phyloP scores from a whole-genome alignment of 768 basidiomycete genomes.

The Boletus pseudo-olivaceus region DNA sequence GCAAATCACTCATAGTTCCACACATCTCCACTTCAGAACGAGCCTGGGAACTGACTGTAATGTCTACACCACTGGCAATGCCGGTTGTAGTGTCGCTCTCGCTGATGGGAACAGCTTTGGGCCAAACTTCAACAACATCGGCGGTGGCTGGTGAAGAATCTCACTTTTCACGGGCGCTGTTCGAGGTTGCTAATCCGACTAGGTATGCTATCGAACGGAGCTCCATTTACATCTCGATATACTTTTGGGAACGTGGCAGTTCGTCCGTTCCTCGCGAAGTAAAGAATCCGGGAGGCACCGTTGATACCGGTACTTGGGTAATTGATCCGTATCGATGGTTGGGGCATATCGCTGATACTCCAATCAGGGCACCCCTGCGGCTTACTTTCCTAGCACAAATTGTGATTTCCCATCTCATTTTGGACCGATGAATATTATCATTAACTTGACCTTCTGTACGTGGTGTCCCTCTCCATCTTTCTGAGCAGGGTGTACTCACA shows the following conservation, averaged over 20 bases:
- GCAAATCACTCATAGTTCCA: background rate
- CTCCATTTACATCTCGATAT: conserved; percentile 32
- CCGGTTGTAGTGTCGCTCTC: conserved; percentile 32
- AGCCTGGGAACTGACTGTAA: conserved; percentile 24
- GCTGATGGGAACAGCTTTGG: conserved; percentile 32
- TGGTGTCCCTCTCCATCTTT: background rate
- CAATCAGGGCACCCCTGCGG: conserved; percentile 13
- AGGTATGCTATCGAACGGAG: conserved; percentile 37
- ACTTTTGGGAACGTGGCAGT: conserved; percentile 40
- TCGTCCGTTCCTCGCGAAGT: conserved; percentile 36
- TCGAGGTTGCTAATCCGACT: background rate
- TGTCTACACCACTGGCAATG: conserved; percentile 21
- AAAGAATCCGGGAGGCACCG: conserved; percentile 13
- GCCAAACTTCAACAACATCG: conserved; percentile 32
- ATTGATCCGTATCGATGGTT: background rate
- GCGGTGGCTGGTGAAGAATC: conserved; percentile 35
- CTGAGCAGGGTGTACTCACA: background rate
- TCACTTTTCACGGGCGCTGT: background rate
- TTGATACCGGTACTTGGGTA: conserved; percentile 28
- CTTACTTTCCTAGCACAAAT: conserved; percentile 11
- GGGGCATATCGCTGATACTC: background rate
- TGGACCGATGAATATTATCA: conserved; percentile 19
- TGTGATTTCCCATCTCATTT: conserved; percentile 17
- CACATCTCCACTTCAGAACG: conserved; percentile 8
- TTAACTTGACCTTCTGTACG: conserved; percentile 22